These are phyloP conservation scores for Chrysanthemum makinoi DNA, from an alignment of 129 eudicot genomes.

Conservation along the genomic window DNA sequence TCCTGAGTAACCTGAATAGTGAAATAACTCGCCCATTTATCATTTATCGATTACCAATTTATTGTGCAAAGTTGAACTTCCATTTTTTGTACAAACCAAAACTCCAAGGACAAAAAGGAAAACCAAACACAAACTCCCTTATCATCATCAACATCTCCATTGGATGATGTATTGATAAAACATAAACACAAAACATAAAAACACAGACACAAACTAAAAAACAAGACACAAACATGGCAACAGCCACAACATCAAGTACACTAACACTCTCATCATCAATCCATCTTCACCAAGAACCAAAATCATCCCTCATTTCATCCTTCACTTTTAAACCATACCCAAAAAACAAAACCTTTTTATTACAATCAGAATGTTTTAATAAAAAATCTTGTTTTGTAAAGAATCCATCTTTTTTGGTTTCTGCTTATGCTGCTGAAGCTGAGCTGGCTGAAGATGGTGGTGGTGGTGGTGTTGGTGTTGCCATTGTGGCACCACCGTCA, in stretches of 20 bases:
- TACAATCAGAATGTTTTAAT: conserved; percentile 31
- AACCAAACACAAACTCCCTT: conserved; percentile 23
- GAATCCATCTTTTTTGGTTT: conserved; percentile 34
- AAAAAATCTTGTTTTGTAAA: conserved; percentile 26
- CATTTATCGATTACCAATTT: no score
- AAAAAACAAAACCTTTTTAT: conserved; percentile 41
- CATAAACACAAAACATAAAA: conserved; percentile 22
- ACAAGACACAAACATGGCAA: conserved; percentile 25
- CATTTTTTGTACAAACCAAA: not conserved
- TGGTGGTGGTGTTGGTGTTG: conserved; percentile 36
- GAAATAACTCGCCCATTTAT: no score
- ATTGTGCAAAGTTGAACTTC: not conserved
- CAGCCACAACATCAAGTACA: conserved; percentile 40
- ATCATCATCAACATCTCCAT: conserved; percentile 33
- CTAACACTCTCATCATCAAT: conserved; percentile 42
- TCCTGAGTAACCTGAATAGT: no score
- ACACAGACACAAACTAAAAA: not conserved
- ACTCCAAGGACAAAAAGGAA: conserved; percentile 6
- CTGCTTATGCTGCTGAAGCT: conserved; percentile 60
- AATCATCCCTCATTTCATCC: conserved; percentile 32
- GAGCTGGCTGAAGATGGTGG: conserved; percentile 49
- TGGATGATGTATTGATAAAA: conserved; percentile 22
- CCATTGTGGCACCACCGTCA: conserved; percentile 34
- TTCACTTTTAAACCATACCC: conserved; percentile 41
- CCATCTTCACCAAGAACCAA: conserved; percentile 44